These are phyloP conservation scores for Zalaria sp. DNA, from an alignment of 2,329 filamentous ascomycete species.

Conservation along the genomic window DNA sequence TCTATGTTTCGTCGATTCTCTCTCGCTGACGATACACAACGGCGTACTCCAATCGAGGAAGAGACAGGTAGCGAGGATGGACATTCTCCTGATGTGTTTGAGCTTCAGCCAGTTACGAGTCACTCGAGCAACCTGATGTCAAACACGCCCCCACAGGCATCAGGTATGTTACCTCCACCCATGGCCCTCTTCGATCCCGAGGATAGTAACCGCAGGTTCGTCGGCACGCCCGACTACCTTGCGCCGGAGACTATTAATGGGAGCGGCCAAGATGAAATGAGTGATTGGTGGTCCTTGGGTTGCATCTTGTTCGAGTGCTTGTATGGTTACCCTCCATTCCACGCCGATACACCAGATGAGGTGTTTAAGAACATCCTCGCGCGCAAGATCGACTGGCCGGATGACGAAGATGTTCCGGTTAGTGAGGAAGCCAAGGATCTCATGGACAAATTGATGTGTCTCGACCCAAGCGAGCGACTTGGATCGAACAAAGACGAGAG, in stretches of 20 bases:
- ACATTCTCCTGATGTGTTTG: constrained; percentile 59
- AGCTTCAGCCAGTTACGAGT: constrained; percentile 46
- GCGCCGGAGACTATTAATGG: constrained; percentile 95
- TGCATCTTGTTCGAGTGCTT: constrained; percentile 96
- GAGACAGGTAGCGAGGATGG: constrained; percentile 50
- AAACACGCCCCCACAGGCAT: constrained; percentile 47
- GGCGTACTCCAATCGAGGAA: constrained; percentile 57
- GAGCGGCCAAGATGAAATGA: constrained; percentile 89
- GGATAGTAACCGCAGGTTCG: constrained; percentile 83
- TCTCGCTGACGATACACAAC: constrained; percentile 31
- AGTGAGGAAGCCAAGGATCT: constrained; percentile 85
- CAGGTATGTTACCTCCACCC: constrained; percentile 77
- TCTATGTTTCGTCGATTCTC: constrained; percentile 67
- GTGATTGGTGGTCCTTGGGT: constrained; percentile 99
- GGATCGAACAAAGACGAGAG: constrained; percentile 78
- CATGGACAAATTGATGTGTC: constrained; percentile 81
- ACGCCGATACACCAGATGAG: constrained; percentile 75
- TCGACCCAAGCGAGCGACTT: constrained; percentile 67
- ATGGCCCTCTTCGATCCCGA: constrained; percentile 91
- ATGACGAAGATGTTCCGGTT: constrained; percentile 56
- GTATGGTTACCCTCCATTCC: constrained; percentile 86
- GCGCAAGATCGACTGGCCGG: constrained; percentile 84
- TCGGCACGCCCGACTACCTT: constrained; percentile 92
- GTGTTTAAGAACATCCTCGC: constrained; percentile 95
- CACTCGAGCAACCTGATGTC: constrained; percentile 39